These are phyloP conservation scores for Warburgia ugandensis DNA, from an alignment of 164 flowering plant genomes.

Conservation along the genomic window DNA sequence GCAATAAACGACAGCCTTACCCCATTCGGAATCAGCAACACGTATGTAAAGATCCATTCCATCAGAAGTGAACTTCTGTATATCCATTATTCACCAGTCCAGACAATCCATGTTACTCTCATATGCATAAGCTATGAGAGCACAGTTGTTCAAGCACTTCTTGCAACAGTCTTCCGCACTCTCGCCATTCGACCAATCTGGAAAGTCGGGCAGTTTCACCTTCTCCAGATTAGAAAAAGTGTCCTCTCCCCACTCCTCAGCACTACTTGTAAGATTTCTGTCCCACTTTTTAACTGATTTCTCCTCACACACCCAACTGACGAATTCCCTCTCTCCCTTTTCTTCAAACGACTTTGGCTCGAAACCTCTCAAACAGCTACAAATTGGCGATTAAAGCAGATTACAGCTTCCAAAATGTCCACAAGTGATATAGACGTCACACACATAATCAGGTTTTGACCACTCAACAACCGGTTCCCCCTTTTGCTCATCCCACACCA, in stretches of 20 bases:
- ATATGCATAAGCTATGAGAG: conserved; percentile 1
- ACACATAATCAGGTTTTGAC: no score
- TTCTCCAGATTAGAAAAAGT: conserved; percentile 14
- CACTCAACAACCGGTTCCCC: no score
- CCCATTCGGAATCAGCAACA: neutral
- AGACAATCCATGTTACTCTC: no score
- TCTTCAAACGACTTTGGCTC: conserved; percentile 6
- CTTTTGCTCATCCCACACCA: no score
- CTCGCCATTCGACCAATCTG: neutral
- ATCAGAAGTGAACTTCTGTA: neutral
- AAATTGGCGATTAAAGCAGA: neutral
- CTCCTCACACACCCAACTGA: conserved; percentile 21
- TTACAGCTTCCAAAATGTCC: conserved; percentile 3
- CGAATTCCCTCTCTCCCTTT: conserved; percentile 12
- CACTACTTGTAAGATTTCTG: no score
- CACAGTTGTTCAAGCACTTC: neutral
- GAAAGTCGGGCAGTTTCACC: conserved; percentile 9
- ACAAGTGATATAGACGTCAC: no score
- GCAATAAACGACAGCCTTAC: neutral
- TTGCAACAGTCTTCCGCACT: neutral
- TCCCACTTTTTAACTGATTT: conserved; percentile 15
- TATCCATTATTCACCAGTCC: neutral
- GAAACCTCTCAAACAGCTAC: conserved; percentile 17
- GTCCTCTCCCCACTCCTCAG: conserved; percentile 6
- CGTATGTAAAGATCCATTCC: conserved; percentile 1